Evolutionary conservation across 2,329 filamentous ascomycete genomes (phyloP), one percentile per base, ranked within the genome.

Genomic region (Neocucurbitaria cava): DNA sequence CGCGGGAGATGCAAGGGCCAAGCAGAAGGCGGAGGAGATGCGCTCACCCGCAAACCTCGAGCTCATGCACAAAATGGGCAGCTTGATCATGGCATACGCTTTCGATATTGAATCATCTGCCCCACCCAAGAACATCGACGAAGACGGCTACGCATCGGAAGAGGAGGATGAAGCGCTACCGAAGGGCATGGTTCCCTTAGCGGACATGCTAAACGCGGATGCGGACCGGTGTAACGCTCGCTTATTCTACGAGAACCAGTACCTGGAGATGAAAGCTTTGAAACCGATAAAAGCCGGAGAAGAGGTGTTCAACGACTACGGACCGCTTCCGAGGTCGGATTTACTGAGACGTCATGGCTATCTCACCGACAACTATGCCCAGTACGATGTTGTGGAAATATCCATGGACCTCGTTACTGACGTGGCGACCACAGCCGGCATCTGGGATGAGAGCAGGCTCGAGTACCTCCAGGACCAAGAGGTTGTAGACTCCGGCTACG

Each of bases 171-270:
- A 76, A n/a, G 73, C 75, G 4, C 65, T 81, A 4, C 78, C 83
- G 17, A 91, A 96, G 76, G 92, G 90, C 47, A 95, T 96, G 91
- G 89, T 96, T 0, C 92, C 92, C 1, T 85, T 97, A 80, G 92
- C 92, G 1, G 93, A 96, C 71, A 88, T 96, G 69, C 82, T 97
- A 28, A 96, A 96, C 67, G 91, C 92, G 0, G 91, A 96, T 72
- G 92, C 90, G 4, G 87, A 92, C 58, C 78, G 79, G 61, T 95
- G 95, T 74, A 96, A 96, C 64, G 83, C 86, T 18, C 83, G 84
- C 40, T 79, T 88, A 0, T 86, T 85, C 66, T 85, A 88, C 70
- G 84, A 87, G 59, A 78, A 83, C 52, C 77, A 79, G 41, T 76
- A 71, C 10, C 80, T 96, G 8, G 87, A 87, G 2, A 94, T 95